Conservation (phyloP, 352 stramenopile species). For the Phytophthora aleatoria region DNA sequence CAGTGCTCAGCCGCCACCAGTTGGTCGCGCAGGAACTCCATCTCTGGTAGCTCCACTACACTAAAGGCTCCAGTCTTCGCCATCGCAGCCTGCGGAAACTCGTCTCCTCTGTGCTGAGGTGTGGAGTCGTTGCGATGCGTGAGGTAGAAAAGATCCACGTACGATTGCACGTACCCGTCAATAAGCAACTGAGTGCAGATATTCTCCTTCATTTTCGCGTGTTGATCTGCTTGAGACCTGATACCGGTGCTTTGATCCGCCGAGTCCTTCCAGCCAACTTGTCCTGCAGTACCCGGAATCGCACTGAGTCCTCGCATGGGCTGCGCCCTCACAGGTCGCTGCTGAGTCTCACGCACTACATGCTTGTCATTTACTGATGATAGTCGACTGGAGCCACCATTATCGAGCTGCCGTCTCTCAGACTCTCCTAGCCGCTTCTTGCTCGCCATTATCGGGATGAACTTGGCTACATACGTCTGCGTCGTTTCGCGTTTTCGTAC, state of each 20-base stretch:
- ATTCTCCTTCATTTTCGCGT: conserved; percentile 75
- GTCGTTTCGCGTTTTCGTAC: conserved; percentile 32
- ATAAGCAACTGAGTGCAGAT: conserved; percentile 89
- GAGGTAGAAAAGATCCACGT: conserved; percentile 95
- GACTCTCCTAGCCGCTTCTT: conserved; percentile 26
- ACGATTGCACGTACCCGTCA: conserved; percentile 92
- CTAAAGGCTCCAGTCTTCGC: conserved; percentile 5
- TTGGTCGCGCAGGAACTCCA: conserved; percentile 90
- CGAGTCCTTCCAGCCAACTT: conserved; percentile 22
- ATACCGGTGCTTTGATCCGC: conserved; percentile 4
- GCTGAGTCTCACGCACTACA: conserved; percentile 45
- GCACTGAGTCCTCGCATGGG: conserved; percentile 58
- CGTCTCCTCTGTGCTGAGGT: conserved; percentile 2
- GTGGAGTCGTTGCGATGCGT: conserved; percentile 75
- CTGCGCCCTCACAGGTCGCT: conserved; percentile 61
- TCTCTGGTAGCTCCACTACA: conserved; percentile 53
- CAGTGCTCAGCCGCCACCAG: conserved; percentile 87
- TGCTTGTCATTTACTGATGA: conserved; percentile 19
- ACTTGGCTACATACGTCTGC: conserved; percentile 27
- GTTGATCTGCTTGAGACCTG: conserved; percentile 37
- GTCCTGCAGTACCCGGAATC: conserved; percentile 2
- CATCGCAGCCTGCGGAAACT: conserved; percentile 4
- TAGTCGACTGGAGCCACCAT: conserved; percentile 5
- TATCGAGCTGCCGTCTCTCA: conserved; percentile 14
- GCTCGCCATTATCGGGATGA: conserved; percentile 20